Evolutionary conservation across 1,284 basidiomycete genomes (phyloP).

Genomic region (Puccinia polysora): DNA sequence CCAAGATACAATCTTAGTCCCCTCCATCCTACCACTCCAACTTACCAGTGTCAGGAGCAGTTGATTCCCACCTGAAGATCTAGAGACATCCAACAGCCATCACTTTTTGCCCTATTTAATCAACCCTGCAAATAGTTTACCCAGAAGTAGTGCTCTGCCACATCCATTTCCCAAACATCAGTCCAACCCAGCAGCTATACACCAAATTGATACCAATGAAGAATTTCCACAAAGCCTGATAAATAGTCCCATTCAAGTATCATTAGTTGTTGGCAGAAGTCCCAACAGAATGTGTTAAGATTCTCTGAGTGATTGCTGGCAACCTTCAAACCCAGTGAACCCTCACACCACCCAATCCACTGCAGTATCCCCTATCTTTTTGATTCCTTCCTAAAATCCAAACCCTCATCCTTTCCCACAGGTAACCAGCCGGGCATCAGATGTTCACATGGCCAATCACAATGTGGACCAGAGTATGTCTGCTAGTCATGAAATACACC

Average conservation of each 20-base stretch:
- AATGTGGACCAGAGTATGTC: background rate
- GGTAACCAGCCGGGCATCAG: slow-evolving; percentile 3
- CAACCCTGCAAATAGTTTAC: background rate
- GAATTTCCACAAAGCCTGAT: too few relatives aligned
- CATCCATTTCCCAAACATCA: background rate
- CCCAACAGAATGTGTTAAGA: background rate
- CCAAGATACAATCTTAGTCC: background rate
- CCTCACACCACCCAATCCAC: background rate
- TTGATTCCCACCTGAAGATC: background rate
- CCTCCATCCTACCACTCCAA: background rate
- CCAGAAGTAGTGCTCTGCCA: background rate
- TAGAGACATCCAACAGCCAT: background rate
- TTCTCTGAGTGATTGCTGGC: background rate
- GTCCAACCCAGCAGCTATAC: background rate
- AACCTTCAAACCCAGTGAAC: background rate
- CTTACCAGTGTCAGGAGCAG: background rate
- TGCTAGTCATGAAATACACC: background rate
- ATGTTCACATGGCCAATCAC: background rate
- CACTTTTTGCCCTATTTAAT: background rate
- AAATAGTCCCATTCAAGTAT: too few relatives aligned
- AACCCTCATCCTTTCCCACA: background rate
- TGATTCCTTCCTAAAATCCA: background rate
- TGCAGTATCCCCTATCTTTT: background rate
- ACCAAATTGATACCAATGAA: background rate
- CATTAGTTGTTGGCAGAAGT: too few relatives aligned